Percentiles rank a stretch among this genome's conserved stretches.
These are phyloP conservation scores for Hamamelis virginiana DNA, from an alignment of 164 flowering plant species.

Conservation along the genomic window DNA sequence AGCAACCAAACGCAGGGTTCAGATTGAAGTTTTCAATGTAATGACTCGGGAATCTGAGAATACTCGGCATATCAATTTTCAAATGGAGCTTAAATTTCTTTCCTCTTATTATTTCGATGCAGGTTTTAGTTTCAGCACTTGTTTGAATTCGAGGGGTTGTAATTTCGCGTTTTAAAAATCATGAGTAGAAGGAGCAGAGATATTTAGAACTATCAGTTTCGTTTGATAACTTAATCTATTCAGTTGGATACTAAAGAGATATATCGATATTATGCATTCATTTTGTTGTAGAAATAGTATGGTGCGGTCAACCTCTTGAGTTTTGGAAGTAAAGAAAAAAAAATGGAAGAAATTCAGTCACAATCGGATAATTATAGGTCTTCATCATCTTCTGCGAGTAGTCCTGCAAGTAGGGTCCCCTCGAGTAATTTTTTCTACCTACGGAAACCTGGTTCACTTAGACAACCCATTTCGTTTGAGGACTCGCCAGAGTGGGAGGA, in stretches of 20 bases:
- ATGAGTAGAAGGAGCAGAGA: too few species aligned
- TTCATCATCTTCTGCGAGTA: slow-evolving; percentile 92
- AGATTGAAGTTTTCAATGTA: too few species aligned
- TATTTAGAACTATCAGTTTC: background rate
- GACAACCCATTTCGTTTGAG: slow-evolving; percentile 93
- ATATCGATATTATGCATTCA: too few species aligned
- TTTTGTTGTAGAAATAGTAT: background rate
- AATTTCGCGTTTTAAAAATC: background rate
- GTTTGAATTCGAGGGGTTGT: background rate
- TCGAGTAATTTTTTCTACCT: slow-evolving; percentile 84
- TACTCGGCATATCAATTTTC: background rate
- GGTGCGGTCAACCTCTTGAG: background rate
- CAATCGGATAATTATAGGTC: slow-evolving; percentile 93
- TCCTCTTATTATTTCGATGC: slow-evolving; percentile 6
- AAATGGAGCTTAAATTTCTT: background rate
- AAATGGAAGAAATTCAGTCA: slow-evolving; percentile 95
- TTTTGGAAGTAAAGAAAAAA: background rate
- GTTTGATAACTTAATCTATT: background rate
- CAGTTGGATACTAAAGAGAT: background rate
- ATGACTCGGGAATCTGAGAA: too few species aligned
- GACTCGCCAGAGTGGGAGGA: slow-evolving; percentile 99
- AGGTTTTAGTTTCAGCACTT: slow-evolving; percentile 1
- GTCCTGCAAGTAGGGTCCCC: slow-evolving; percentile 85
- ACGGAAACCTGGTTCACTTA: slow-evolving; percentile 78
- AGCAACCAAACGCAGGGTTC: too few species aligned